These are phyloP conservation scores for Nitzschia putrida DNA, from an alignment of 108 stramenopile species.

Conservation along the genomic window DNA sequence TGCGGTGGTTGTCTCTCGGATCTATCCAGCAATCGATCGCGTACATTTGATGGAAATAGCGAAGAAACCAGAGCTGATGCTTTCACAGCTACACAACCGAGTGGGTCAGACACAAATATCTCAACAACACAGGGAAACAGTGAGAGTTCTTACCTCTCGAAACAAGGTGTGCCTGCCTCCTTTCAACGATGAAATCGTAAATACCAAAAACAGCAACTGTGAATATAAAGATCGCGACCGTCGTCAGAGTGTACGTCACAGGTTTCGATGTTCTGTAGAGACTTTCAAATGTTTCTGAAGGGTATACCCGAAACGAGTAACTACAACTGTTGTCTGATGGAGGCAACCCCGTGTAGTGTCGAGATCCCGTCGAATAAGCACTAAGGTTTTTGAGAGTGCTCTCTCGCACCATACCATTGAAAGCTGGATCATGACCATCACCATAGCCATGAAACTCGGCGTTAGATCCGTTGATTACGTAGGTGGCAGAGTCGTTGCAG, in stretches of 20 bases:
- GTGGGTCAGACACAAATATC: background rate
- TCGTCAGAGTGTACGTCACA: background rate
- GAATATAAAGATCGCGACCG: slow-evolving; percentile 24
- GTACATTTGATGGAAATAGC: slow-evolving; percentile 56
- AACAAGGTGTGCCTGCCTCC: slow-evolving; percentile 35
- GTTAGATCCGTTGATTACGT: slow-evolving; percentile 33
- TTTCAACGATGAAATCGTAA: slow-evolving; percentile 38
- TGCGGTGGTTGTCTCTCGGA: background rate
- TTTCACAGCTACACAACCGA: slow-evolving; percentile 25
- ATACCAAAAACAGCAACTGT: slow-evolving; percentile 6
- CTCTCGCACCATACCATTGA: slow-evolving; percentile 4
- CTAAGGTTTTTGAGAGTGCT: background rate
- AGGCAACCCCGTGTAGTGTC: slow-evolving; percentile 18
- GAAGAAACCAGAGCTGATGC: slow-evolving; percentile 46
- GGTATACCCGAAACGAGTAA: slow-evolving; percentile 48
- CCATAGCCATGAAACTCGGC: slow-evolving; percentile 44
- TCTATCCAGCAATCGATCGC: slow-evolving; percentile 36
- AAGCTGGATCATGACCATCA: slow-evolving; percentile 47
- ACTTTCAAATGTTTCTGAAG: slow-evolving; percentile 41
- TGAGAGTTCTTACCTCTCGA: background rate
- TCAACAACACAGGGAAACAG: background rate
- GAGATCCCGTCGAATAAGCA: background rate
- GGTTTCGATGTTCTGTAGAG: slow-evolving; percentile 36
- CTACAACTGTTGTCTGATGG: slow-evolving; percentile 25
- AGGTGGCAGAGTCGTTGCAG: slow-evolving; percentile 40